Evolutionary conservation across 768 basidiomycete species (phyloP), one percentile per base, ranked within the genome.

Genomic region (Rhizopogon sp.): DNA sequence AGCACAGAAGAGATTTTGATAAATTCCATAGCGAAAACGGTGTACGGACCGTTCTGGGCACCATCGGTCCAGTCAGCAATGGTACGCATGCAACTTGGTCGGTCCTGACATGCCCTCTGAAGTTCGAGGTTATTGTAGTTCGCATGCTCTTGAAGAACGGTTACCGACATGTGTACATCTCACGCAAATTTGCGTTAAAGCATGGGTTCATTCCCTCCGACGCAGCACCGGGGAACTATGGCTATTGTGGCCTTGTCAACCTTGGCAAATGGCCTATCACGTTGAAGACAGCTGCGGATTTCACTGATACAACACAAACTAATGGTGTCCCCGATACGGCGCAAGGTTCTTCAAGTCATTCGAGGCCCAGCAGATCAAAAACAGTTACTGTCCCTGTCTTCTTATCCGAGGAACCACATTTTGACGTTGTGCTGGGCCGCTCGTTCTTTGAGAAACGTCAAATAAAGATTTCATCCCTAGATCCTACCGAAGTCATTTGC

Each of bases 131-230:
- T 45, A 20, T 43, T 16, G 0, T 62, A 93, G 93, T 95, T 1
- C 84, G 90, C 17, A 99, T 98, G 95, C 80, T 98, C 39, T 77
- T 99, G 56, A 96, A 93, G 70, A 80, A 83, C 16, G 95, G 97
- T 16, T 88, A 98, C 70, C 79, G 93, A 13, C 86, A 95, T 63
- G 95, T 98, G 50, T 99, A 99, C 72, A 88, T 99, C 56, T 97
- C 94, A 11, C 82, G 97, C 53, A 87, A 88, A 65, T 99, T 98
- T 64, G 97, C 97, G 2, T 74, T 85, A 58, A 80, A 84, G 60
- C 83, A 97, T 66, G 88, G 87, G 1, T 93, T 99, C 68, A 89
- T 98, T 54, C 91, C 93, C 2, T 74, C 77, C 20, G 92, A 94
- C 59, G 89, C 93, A 54, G 83, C 84, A 1, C 93, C 92, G 6